Evolutionary conservation across 441 rosid genomes (phyloP).

Genomic region (Breynia disticha): DNA sequence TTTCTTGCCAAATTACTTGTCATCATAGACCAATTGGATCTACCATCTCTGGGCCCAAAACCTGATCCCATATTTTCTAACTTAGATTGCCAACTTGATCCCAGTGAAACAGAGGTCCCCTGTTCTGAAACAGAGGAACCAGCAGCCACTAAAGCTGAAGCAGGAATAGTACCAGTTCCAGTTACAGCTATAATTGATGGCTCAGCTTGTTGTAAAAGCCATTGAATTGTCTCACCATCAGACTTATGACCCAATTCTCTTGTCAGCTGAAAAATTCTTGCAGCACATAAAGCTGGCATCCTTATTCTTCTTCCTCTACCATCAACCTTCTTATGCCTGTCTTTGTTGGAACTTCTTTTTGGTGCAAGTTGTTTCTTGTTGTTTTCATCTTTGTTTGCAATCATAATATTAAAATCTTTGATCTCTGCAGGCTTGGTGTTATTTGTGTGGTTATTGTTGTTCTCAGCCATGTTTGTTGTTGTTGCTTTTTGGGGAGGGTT

Average conservation of each 20-base stretch:
- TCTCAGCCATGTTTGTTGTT: conserved; percentile 26
- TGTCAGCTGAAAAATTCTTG: conserved; percentile 85
- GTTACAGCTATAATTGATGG: conserved; percentile 87
- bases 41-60: conserved; percentile 43
- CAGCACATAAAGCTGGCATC: conserved; percentile 97
- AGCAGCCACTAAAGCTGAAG: conserved; percentile 66
- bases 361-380: conserved; percentile 54
- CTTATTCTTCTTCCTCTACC: conserved; percentile 90
- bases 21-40: conserved; percentile 48
- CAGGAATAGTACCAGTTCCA: conserved; percentile 82
- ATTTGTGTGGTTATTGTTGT: conserved; percentile 16
- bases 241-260: conserved; percentile 94
- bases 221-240: conserved; percentile 90
- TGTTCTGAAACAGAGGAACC: conserved; percentile 59
- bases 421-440: conserved; percentile 46
- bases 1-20: conserved; percentile 51
- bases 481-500: conserved; percentile 30
- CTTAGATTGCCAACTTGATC: conserved; percentile 47
- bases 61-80: conserved; percentile 35
- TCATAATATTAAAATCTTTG: conserved; percentile 60
- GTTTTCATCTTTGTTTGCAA: conserved; percentile 44
- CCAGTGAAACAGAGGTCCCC: conserved; percentile 41
- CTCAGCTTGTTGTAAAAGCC: conserved; percentile 87
- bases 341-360: conserved; percentile 81
- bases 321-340: conserved; percentile 90